A percentile compares a stretch with the other conserved stretches of the same genome.
phyloP scores from a whole-genome alignment of 352 stramenopile genomes.

The Nothophytophthora sp. region DNA sequence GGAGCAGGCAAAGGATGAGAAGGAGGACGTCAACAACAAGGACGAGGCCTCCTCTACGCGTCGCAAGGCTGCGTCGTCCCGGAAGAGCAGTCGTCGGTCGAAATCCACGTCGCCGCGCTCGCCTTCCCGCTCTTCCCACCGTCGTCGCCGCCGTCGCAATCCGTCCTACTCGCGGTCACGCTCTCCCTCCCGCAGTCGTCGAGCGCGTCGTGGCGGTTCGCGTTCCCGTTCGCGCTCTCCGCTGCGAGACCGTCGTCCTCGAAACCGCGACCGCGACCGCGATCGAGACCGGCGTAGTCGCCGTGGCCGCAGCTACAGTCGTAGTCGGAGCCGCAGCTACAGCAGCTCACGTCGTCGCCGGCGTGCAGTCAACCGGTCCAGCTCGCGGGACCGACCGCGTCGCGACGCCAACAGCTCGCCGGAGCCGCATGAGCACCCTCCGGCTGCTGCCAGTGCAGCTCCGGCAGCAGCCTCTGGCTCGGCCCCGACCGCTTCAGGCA shows the following conservation, averaged over 20 bases:
- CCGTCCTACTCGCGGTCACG: conserved; percentile 54
- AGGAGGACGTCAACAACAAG: conserved; percentile 4
- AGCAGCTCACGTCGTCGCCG: conserved; percentile 47
- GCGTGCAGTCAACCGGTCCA: conserved; percentile 54
- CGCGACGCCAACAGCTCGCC: conserved; percentile 59
- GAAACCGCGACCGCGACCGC: conserved; percentile 36
- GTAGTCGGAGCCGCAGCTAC: conserved; percentile 51
- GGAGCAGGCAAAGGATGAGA: conserved; percentile 7
- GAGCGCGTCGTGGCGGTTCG: conserved; percentile 38
- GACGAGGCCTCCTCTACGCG: no score
- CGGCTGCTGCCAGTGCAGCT: conserved; percentile 12
- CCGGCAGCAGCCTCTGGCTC: conserved; percentile 2
- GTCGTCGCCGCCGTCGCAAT: conserved; percentile 38
- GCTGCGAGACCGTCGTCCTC: conserved; percentile 16
- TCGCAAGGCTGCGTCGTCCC: conserved; percentile 13
- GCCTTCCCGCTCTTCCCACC: conserved; percentile 52
- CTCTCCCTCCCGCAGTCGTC: conserved; percentile 43
- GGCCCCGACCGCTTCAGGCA: conserved; percentile 13
- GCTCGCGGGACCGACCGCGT: conserved; percentile 47
- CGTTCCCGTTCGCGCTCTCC: conserved; percentile 49
- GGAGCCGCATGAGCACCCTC: conserved; percentile 40
- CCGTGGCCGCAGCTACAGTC: conserved; percentile 34
- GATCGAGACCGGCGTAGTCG: conserved; percentile 30
- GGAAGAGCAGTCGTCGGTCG: conserved; percentile 58
- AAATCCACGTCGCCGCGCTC: conserved; percentile 52